Evolutionary conservation across 2,329 filamentous ascomycete species (phyloP), one percentile per base, ranked within the genome.

Genomic region (Fonsecaea multimorphosa): DNA sequence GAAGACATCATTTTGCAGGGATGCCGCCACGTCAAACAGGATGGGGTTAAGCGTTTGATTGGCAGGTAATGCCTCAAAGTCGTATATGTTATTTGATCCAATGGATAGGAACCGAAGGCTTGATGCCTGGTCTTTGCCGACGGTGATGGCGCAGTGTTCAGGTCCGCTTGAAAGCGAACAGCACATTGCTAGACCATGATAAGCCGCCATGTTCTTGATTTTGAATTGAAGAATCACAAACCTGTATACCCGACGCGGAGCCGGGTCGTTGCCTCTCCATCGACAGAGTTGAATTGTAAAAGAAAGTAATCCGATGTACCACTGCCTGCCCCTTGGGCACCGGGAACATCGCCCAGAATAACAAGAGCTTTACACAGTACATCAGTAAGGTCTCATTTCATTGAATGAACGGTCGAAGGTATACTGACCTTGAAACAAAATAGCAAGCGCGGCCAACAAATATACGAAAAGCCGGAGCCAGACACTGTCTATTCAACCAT

Each of bases 91-190:
- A 29, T 61, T 53, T 7, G n/a, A 9, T 16, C 58, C 58, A 7
- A 49, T 61, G 31, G 58, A 61, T 14, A 61, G 36, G n/a, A 34
- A 61, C 12, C 58, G 58, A 22, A 61, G 34, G 31, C 58, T 61
- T 34, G 58, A 34, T 2, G 27, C 36, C 24, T 56, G 34, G n/a
- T 63, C 61, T 40, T 63, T 63, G 36, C 61, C 61, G 19, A 63
- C 61, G 5, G 61, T 63, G 38, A 63, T 54, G 61, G 53, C 61
- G n/a, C 61, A 63, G 38, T 63, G 61, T 16, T 63, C 61, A 5
- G 61, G 38, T 2, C 54, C 51, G 12, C 44, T 31, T 5, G 61
- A 63, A n/a, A 63, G 61, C 40, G 38, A 52, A 22, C 36, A 46
- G 34, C 61, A 63, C 61, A 63, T 63, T 22, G 61, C 59, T 59